Evolutionary conservation across 2,329 filamentous ascomycete genomes (phyloP).

Genomic region (Chaetomium globosum): DNA sequence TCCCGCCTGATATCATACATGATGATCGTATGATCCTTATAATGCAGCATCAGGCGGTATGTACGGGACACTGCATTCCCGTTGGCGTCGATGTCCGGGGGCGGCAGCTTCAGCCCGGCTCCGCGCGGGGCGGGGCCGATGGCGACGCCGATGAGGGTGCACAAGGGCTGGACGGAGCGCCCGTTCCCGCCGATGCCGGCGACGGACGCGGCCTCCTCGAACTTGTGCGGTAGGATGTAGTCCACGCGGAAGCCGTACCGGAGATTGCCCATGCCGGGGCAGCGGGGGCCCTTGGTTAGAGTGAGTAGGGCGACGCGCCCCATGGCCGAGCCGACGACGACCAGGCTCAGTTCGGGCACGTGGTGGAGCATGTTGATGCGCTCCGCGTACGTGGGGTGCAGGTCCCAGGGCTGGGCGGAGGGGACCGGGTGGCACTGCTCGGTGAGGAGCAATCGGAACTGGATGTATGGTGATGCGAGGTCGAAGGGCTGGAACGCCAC

Average conservation of each 20-base stretch:
- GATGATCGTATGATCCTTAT: conserved; percentile 68
- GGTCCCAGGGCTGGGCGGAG: conserved; percentile 37
- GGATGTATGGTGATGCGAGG: conserved; percentile 30
- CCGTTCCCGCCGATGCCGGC: no score
- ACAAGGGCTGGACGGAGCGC: conserved; percentile 45
- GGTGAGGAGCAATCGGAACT: conserved; percentile 42
- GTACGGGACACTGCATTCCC: conserved; percentile 39
- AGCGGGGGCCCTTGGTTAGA: conserved; percentile 51
- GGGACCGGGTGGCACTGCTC: conserved; percentile 37
- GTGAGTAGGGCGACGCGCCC: conserved; percentile 66
- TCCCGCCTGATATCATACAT: conserved; percentile 63
- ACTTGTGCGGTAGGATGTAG: conserved; percentile 51
- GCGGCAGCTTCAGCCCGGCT: conserved; percentile 34
- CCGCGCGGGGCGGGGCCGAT: conserved; percentile 58
- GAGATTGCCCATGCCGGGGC: conserved; percentile 35
- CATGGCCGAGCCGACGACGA: conserved; percentile 67
- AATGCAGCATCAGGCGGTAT: conserved; percentile 73
- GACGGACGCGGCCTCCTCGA: conserved; percentile 49
- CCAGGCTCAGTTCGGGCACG: conserved; percentile 70
- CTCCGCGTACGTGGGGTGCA: conserved; percentile 45
- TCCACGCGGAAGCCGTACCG: conserved; percentile 58
- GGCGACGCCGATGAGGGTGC: conserved; percentile 67
- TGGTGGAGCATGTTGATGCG: conserved; percentile 65
- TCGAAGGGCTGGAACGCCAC: conserved; percentile 51
- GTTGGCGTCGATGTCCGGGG: conserved; percentile 23